Evolutionary conservation across 208 protist genomes (phyloP).

Genomic region (Leishmania turanica): DNA sequence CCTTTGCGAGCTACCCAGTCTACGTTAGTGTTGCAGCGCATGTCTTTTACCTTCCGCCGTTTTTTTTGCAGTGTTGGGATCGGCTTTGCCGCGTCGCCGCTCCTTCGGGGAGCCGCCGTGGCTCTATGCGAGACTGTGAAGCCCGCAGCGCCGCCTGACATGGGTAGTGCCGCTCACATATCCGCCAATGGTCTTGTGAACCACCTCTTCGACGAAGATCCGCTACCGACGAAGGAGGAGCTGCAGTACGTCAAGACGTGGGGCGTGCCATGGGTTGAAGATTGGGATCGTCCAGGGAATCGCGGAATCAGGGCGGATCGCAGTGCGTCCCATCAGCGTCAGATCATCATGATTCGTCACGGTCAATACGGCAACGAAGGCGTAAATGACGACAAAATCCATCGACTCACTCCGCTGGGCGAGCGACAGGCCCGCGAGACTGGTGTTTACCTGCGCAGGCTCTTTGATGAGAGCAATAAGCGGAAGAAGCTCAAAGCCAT

Average conservation of each 20-base stretch:
- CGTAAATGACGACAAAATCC: conserved; percentile 38
- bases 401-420: conserved; percentile 56
- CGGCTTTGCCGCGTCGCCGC: conserved; percentile 35
- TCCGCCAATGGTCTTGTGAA: conserved; percentile 39
- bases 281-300: conserved; percentile 61
- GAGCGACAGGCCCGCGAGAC: conserved; percentile 61
- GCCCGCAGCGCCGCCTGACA: conserved; percentile 3
- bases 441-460: conserved; percentile 52
- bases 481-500: conserved; percentile 3
- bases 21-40: background rate
- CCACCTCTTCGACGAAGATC: conserved; percentile 24
- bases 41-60: conserved; percentile 33
- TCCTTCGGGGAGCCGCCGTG: conserved; percentile 27
- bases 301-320: conserved; percentile 20
- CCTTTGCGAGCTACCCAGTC: background rate
- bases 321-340: conserved; percentile 33
- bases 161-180: conserved; percentile 10
- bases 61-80: conserved; percentile 26
- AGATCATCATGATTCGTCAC: conserved; percentile 84
- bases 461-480: conserved; percentile 28
- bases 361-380: conserved; percentile 78
- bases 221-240: conserved; percentile 35
- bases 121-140: conserved; percentile 31
- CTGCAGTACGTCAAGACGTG: conserved; percentile 58
- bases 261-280: conserved; percentile 62